A percentile compares a stretch with the other conserved stretches of the same genome.
These are phyloP conservation scores for Thalassiosira profunda DNA, from an alignment of 108 stramenopile genomes.

Conservation along the genomic window DNA sequence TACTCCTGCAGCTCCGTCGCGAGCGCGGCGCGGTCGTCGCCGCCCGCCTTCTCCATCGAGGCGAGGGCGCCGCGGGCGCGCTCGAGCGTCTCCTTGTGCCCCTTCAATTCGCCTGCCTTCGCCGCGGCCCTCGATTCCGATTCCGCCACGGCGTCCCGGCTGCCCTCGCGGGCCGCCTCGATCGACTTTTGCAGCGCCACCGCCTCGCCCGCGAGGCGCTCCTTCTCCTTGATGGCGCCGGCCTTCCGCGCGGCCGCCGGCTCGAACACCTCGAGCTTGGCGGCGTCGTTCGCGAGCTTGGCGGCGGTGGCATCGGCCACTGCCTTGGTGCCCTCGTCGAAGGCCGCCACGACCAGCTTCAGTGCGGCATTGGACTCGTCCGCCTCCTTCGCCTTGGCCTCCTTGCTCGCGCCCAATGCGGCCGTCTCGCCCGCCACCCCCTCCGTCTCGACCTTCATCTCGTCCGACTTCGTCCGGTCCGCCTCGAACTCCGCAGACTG, in stretches of 20 bases:
- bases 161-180: neutral
- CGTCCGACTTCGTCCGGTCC: slow-evolving; percentile 22
- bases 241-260: slow-evolving; percentile 26
- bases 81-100: slow-evolving; percentile 16
- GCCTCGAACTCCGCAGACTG: slow-evolving; percentile 44
- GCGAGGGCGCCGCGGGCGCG: too few relatives aligned
- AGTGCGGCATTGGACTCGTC: slow-evolving; percentile 23
- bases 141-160: neutral
- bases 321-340: slow-evolving; percentile 13
- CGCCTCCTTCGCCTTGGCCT: neutral
- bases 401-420: slow-evolving; percentile 12
- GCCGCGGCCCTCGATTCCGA: neutral
- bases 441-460: slow-evolving; percentile 25
- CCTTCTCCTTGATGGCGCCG: slow-evolving; percentile 47
- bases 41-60: too few relatives aligned
- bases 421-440: slow-evolving; percentile 23
- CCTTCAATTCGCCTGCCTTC: slow-evolving; percentile 23
- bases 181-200: slow-evolving; percentile 25
- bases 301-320: slow-evolving; percentile 9
- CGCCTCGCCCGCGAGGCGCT: slow-evolving; percentile 33
- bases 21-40: slow-evolving; percentile 1
- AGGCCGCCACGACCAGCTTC: slow-evolving; percentile 3
- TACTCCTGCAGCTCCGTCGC: neutral
- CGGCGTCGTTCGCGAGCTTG: slow-evolving; percentile 32
- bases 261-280: slow-evolving; percentile 15